phyloP scores from a whole-genome alignment of 495 filamentous ascomycete genomes.

The Aspergillus cristatus region DNA sequence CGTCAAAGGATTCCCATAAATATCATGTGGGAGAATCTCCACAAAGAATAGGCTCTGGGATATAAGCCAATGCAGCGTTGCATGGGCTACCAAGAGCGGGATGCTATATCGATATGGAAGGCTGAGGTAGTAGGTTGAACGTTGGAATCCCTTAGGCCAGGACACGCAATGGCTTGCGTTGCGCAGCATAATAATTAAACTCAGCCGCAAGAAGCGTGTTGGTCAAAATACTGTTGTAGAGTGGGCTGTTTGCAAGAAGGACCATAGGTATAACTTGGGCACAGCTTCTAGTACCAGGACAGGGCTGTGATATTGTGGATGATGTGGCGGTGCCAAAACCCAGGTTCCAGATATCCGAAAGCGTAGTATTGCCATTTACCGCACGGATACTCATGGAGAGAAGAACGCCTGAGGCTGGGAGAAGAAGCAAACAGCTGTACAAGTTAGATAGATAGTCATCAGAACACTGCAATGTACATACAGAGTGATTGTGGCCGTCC shows the following conservation, averaged over 20 bases:
- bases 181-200: constrained; percentile 10
- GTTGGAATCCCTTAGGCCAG: constrained; percentile 25
- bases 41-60: constrained; percentile 30
- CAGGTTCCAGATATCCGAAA: background rate
- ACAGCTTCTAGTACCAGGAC: constrained; percentile 1
- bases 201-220: constrained; percentile 24
- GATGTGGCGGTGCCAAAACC: background rate
- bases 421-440: background rate
- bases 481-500: background rate
- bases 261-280: too few species aligned
- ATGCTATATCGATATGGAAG: constrained; percentile 34
- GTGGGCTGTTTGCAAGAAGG: constrained; percentile 10
- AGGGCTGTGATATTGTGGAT: background rate
- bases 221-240: constrained; percentile 25
- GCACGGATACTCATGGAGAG: background rate
- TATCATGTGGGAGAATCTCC: constrained; percentile 3
- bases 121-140: constrained; percentile 31
- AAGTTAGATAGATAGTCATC: background rate
- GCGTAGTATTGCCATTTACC: background rate
- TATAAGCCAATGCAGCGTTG: constrained; percentile 29
- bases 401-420: background rate
- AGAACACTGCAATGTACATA: background rate
- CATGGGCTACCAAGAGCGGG: constrained; percentile 17
- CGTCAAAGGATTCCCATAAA: background rate
- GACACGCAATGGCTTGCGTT: constrained; percentile 28